Evolutionary conservation across 23 red algal genomes (phyloP), one percentile per base, ranked within the genome.

Genomic region (Rhodosorus marinus): DNA sequence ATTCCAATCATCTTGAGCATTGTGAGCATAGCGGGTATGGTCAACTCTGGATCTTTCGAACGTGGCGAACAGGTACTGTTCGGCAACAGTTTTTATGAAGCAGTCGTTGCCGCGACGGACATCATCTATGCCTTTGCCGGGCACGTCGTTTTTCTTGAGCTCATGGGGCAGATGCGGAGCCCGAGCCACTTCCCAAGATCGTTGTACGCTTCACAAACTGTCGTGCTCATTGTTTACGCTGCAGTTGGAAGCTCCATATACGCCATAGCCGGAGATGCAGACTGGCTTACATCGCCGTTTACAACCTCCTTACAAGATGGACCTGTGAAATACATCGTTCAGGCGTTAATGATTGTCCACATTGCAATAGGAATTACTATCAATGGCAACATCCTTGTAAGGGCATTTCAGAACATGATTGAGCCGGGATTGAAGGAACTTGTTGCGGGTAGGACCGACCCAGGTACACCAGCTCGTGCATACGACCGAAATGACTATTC

Each of bases 121-220:
- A 25, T 68, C 1, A 11, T 68, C 2, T 68, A 42, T 68, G 46
- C 42, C 1, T 68, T 52, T 68, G 63, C 63, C 24, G 63, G 63
- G 2, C 63, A 68, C 25, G 31, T 47, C 31, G 53, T 68, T 7
- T 68, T 52, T 26, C 34, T 55, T 47, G 63, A 68, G 46, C 53
- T 68, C 33, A 68, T 68, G 46, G 38, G 33, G 26, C 49, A 68
- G 34, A 50, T 68, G 46, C 30, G 20, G 4, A 38, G 19, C 31
- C 63, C 63, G 0, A 9, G 34, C 22, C 49, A 68, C 63, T 68
- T 68, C 45, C 63, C 63, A 24, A 68, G 57, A 24, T 47, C 63
- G 5, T 22, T 68, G 2, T 68, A 53, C 4, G 20, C 35, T 17
- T 56, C 52, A 0, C 52, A 56, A 32, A 3, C 1, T 56, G 19